These are phyloP conservation scores for Phanerodontia chrysosporium DNA, from an alignment of 768 basidiomycete genomes.

Conservation along the genomic window DNA sequence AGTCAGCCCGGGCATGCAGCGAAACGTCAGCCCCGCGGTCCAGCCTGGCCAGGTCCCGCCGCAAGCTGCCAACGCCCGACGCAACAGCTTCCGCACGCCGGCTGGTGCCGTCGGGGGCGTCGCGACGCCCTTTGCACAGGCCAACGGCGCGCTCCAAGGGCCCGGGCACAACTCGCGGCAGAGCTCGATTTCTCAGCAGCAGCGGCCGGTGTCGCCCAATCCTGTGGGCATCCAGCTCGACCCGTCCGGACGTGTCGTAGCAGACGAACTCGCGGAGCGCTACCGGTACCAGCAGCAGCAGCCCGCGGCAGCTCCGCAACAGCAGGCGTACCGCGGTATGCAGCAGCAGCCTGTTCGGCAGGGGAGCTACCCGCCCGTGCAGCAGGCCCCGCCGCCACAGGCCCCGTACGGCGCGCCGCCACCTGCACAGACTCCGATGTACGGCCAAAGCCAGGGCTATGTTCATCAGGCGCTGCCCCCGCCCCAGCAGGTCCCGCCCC, in stretches of 20 bases:
- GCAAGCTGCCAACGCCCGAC: neutral
- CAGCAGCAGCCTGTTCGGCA: conserved; percentile 7
- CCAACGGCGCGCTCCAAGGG: conserved; percentile 20
- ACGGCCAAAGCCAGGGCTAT: conserved; percentile 11
- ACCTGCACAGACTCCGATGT: conserved; percentile 4
- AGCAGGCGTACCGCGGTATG: conserved; percentile 15
- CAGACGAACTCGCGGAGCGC: conserved; percentile 70
- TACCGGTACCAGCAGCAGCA: conserved; percentile 29
- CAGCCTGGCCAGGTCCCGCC: conserved; percentile 7
- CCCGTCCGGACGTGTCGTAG: conserved; percentile 71
- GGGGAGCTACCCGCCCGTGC: conserved; percentile 28
- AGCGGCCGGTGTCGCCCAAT: conserved; percentile 61
- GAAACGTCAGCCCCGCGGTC: conserved; percentile 14
- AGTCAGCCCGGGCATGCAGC: conserved; percentile 20
- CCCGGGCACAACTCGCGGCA: conserved; percentile 30
- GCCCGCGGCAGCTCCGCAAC: conserved; percentile 21
- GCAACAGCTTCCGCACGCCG: conserved; percentile 14
- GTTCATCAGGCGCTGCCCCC: conserved; percentile 8
- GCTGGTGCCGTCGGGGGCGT: conserved; percentile 11
- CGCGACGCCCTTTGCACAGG: conserved; percentile 7
- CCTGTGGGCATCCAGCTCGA: conserved; percentile 82
- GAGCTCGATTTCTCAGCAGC: conserved; percentile 22
- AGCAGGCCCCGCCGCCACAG: conserved; percentile 29
- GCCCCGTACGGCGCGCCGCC: conserved; percentile 20
- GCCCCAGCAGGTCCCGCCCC: neutral